Evolutionary conservation across 2,329 filamentous ascomycete genomes (phyloP).

Genomic region (Neopestalotiopsis sp.): DNA sequence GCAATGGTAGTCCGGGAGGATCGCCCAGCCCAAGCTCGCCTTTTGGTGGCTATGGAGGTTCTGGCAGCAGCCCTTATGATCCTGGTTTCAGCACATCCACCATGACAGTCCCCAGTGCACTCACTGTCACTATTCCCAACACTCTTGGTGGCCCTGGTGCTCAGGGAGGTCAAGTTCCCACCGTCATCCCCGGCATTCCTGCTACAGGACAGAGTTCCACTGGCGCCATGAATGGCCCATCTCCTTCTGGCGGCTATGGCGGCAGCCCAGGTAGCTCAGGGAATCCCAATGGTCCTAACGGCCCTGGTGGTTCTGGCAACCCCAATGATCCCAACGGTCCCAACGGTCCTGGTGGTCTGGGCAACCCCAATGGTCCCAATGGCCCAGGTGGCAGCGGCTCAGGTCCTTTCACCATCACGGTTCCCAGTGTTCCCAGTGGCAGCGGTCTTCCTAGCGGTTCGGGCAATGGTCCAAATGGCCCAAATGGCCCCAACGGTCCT

Average conservation of each 20-base stretch:
- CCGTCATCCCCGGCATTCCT: conserved; percentile 9
- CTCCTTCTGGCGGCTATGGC: conserved; percentile 16
- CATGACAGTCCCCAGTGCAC: background rate
- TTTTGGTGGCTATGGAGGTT: conserved; percentile 11
- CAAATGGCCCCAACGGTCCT: background rate
- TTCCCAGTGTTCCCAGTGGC: background rate
- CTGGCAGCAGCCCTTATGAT: background rate
- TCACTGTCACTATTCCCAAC: conserved; percentile 11
- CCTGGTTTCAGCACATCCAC: conserved; percentile 9
- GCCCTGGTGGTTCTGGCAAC: conserved; percentile 10
- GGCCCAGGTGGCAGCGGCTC: conserved; percentile 2
- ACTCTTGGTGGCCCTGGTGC: conserved; percentile 10
- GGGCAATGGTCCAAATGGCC: conserved; percentile 4
- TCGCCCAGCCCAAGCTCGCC: background rate
- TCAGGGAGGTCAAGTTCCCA: background rate
- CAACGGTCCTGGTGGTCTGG: background rate
- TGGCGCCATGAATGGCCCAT: background rate
- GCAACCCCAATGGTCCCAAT: conserved; percentile 9
- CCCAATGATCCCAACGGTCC: conserved; percentile 2
- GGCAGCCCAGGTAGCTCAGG: conserved; percentile 5
- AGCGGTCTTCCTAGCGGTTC: background rate
- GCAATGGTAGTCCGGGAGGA: conserved; percentile 8
- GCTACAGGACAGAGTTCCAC: background rate
- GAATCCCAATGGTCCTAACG: conserved; percentile 11
- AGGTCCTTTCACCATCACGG: background rate